Base-by-base conservation (phyloP, 169 alveolate genomes). In the Amoebophrya sp. region DNA sequence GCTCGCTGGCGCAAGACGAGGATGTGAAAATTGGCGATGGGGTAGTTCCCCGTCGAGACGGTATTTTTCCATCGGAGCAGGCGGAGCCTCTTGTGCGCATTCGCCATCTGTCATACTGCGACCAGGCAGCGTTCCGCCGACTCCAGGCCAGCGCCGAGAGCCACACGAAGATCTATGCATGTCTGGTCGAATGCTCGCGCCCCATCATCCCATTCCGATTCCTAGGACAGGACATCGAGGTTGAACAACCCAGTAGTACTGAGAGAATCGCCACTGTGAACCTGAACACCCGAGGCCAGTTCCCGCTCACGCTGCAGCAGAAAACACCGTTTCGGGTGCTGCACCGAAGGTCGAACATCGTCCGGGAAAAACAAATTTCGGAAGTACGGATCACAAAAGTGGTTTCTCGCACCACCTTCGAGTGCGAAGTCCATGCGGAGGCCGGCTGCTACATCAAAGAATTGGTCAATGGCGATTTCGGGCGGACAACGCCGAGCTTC, bases 371-470 rank as follows among this genome's bases (percentile, higher is more conserved):
- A 89, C 31, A 41, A 29, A 93, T 58, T 58, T 58, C 23, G 78
- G 23, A 58, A 4, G 23, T 58, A 2, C 2, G 7, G 7, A 4
- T 13, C 34, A 29, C 23, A 16, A 16, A 58, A n/a, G 7, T 58
- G 4, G 78, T 58, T 10, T 13, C 7, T 29, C 29, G 23, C 78
- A 58, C 26, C 7, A 58, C 26, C 38, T 58, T 58, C 78, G 4
- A 29, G 39, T 10, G 7, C 29, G 23, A 7, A 29, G 78, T 58
- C 0, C 78, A 58, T 16, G 78, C 78, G 34, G 26, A 16, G 7
- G 97, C 97, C 40, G 98, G 98, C 18, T 95, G 97, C 89, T 96
- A 96, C 92, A 95, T 96, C 40, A 96, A 96, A 92, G 98, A 96
- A 92, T 95, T 96, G 90, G 96, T 96, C 45, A 95, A 96, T 94